Percentiles rank a stretch among this genome's conserved stretches.
phyloP scores from a whole-genome alignment of 78 protist species.

The Planoprotostelium fungivorum region DNA sequence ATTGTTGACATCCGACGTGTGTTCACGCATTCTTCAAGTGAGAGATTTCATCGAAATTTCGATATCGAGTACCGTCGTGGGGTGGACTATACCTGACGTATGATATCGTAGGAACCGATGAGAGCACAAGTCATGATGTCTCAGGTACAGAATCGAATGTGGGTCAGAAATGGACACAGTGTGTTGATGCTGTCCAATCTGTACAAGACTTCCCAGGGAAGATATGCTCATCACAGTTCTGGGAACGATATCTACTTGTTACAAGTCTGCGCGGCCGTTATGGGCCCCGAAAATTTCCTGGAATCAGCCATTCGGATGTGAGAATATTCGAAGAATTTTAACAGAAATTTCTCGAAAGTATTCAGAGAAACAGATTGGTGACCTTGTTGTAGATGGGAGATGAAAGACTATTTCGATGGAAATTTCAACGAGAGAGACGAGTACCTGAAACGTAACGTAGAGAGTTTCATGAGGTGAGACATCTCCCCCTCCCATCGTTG shows the following conservation, averaged over 20 bases:
- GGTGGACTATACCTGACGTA: too few species aligned
- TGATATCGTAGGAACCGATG: background rate
- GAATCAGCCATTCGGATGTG: background rate
- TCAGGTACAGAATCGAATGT: background rate
- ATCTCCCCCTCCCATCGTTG: too few species aligned
- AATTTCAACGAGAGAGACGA: background rate
- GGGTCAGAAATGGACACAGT: background rate
- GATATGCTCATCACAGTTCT: background rate
- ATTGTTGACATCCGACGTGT: too few species aligned
- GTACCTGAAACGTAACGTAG: background rate
- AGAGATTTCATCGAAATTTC: too few species aligned
- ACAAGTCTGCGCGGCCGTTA: background rate
- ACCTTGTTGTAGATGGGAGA: background rate
- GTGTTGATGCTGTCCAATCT: background rate
- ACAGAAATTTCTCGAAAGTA: background rate
- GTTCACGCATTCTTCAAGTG: background rate
- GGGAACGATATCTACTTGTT: background rate
- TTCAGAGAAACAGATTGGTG: too few species aligned
- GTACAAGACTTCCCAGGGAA: background rate
- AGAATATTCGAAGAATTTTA: background rate
- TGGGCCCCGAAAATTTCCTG: background rate
- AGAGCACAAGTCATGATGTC: background rate
- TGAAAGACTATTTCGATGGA: background rate
- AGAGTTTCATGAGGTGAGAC: background rate
- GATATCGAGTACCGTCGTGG: too few species aligned